Evolutionary conservation across 805 yeast genomes (phyloP).

Genomic region (Ogataea methanolica): DNA sequence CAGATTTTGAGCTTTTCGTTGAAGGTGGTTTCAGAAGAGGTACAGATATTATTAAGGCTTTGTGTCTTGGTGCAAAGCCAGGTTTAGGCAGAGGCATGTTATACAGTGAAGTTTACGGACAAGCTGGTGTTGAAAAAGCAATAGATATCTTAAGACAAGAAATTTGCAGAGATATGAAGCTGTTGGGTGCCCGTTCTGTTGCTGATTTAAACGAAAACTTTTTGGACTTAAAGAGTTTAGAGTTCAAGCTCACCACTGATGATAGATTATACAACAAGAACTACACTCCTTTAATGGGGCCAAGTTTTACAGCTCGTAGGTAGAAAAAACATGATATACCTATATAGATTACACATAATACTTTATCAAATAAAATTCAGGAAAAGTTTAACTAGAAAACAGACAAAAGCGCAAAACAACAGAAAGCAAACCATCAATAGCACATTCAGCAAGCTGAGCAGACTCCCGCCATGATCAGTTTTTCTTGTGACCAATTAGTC

Average conservation of each 20-base stretch:
- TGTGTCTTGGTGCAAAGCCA: conserved; percentile 43
- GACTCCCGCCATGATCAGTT: neutral
- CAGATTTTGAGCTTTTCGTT: conserved; percentile 48
- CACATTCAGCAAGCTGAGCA: too few species aligned
- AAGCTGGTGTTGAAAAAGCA: conserved; percentile 63
- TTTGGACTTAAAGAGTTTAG: conserved; percentile 56
- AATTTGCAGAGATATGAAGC: conserved; percentile 54
- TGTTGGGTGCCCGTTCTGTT: conserved; percentile 48
- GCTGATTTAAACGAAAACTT: conserved; percentile 36
- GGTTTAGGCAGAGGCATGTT: conserved; percentile 76
- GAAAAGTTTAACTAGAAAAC: neutral
- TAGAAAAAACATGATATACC: conserved; percentile 11
- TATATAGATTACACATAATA: conserved; percentile 35
- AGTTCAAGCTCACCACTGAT: conserved; percentile 57
- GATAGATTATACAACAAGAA: conserved; percentile 51
- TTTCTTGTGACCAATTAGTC: neutral
- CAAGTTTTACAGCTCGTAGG: conserved; percentile 7
- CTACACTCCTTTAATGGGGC: conserved; percentile 32
- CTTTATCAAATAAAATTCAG: neutral
- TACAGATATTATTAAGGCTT: conserved; percentile 37
- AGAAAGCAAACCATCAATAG: too few species aligned
- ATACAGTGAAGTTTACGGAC: conserved; percentile 77
- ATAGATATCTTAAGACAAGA: conserved; percentile 56
- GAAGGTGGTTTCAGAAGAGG: conserved; percentile 45
- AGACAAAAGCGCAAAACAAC: neutral